Conservation (phyloP, 2,329 filamentous ascomycete species). For the Colletotrichum sp. region DNA sequence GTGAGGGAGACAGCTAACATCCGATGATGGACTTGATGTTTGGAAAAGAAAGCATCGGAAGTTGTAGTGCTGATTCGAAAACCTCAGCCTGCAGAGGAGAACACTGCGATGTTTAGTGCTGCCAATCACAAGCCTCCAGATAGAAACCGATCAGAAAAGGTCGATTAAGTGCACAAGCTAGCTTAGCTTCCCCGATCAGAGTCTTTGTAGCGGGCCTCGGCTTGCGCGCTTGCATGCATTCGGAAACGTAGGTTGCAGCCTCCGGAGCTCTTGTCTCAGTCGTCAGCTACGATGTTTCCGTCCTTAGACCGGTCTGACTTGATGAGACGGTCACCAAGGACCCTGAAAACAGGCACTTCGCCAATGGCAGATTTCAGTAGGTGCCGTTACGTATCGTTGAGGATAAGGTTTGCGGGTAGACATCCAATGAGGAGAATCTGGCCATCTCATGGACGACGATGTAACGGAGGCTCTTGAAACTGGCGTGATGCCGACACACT, state of each 20-base stretch:
- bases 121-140: background rate
- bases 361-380: background rate
- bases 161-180: background rate
- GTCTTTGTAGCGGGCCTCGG: background rate
- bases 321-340: background rate
- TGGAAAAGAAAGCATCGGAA: background rate
- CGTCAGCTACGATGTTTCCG: background rate
- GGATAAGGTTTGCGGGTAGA: background rate
- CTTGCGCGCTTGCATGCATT: background rate
- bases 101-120: background rate
- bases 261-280: conserved; percentile 4
- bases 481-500: background rate
- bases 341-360: conserved; percentile 1
- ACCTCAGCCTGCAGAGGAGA: background rate
- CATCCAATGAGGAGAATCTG: background rate
- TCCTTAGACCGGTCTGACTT: background rate
- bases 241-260: background rate
- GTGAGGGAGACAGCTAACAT: background rate
- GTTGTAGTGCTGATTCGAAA: background rate
- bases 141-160: background rate
- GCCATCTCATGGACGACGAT: background rate
- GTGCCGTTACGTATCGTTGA: background rate
- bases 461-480: background rate
- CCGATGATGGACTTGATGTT: background rate
- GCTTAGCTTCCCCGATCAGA: background rate